phyloP scores from a whole-genome alignment of 2,329 filamentous ascomycete genomes.

The Aspergillus ibericus region DNA sequence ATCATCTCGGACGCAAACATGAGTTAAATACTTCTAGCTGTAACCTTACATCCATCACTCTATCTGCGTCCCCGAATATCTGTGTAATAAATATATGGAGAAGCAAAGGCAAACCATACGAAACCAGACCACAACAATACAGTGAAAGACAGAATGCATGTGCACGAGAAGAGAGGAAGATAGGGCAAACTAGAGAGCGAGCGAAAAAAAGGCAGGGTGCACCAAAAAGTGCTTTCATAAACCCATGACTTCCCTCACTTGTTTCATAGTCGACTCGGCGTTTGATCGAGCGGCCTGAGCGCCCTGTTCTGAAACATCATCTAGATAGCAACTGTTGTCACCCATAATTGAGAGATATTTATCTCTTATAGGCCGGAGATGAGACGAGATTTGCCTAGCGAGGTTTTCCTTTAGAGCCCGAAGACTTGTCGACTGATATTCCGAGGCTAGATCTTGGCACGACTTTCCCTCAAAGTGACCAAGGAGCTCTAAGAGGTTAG shows the following conservation, averaged over 20 bases:
- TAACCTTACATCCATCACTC: too few species aligned
- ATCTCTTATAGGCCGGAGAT: slow-evolving; percentile 37
- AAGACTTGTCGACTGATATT: slow-evolving; percentile 50
- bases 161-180: background rate
- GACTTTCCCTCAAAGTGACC: slow-evolving; percentile 60
- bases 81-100: too few species aligned
- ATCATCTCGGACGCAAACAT: too few species aligned
- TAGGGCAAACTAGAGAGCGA: background rate
- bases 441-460: slow-evolving; percentile 49
- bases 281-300: slow-evolving; percentile 33
- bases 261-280: slow-evolving; percentile 33
- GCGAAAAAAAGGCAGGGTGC: background rate
- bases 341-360: slow-evolving; percentile 32
- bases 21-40: too few species aligned
- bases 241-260: slow-evolving; percentile 33
- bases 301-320: slow-evolving; percentile 32
- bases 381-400: slow-evolving; percentile 44
- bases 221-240: slow-evolving; percentile 19
- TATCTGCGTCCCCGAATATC: too few species aligned
- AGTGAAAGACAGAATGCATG: too few species aligned
- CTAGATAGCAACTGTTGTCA: slow-evolving; percentile 29
- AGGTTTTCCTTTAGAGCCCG: slow-evolving; percentile 65
- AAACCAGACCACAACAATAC: too few species aligned
- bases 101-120: too few species aligned
- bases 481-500: slow-evolving; percentile 82